Evolutionary conservation across 768 basidiomycete species (phyloP).

Genomic region (Suillus hirtellus): DNA sequence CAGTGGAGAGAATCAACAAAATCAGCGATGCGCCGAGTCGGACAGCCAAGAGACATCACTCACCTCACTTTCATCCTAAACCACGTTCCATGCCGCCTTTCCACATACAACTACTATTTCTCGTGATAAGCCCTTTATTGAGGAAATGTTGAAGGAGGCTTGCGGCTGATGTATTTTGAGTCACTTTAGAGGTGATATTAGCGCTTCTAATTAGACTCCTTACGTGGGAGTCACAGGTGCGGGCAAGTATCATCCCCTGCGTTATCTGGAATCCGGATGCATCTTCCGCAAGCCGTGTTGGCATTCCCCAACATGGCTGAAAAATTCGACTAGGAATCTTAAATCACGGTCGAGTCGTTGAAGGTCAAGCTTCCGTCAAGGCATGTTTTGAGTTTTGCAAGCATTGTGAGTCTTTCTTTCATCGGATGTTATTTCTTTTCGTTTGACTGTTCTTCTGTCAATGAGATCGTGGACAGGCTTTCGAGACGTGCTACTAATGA

Average conservation of each 20-base stretch:
- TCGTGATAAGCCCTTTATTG: background rate
- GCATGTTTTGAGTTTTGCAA: slow-evolving; percentile 64
- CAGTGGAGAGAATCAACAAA: no score
- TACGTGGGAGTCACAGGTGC: no score
- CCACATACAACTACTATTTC: no score
- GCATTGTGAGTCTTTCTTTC: slow-evolving; percentile 51
- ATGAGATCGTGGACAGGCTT: no score
- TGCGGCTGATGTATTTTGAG: background rate
- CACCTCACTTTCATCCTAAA: no score
- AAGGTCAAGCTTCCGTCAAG: slow-evolving; percentile 58
- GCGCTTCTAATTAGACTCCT: background rate
- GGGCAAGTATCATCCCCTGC: slow-evolving; percentile 25
- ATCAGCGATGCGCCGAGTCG: no score
- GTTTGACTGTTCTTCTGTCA: no score
- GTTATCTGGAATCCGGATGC: slow-evolving; percentile 48
- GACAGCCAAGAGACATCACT: no score
- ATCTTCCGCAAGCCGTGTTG: slow-evolving; percentile 45
- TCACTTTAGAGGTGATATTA: background rate
- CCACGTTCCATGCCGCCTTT: no score
- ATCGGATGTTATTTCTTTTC: no score
- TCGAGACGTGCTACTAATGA: no score
- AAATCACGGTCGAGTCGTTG: slow-evolving; percentile 47
- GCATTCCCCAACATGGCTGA: slow-evolving; percentile 54
- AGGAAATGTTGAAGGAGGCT: background rate
- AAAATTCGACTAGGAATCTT: slow-evolving; percentile 55